These are phyloP conservation scores for Nitzschia sp. DNA, from an alignment of 108 stramenopile genomes.

Conservation along the genomic window DNA sequence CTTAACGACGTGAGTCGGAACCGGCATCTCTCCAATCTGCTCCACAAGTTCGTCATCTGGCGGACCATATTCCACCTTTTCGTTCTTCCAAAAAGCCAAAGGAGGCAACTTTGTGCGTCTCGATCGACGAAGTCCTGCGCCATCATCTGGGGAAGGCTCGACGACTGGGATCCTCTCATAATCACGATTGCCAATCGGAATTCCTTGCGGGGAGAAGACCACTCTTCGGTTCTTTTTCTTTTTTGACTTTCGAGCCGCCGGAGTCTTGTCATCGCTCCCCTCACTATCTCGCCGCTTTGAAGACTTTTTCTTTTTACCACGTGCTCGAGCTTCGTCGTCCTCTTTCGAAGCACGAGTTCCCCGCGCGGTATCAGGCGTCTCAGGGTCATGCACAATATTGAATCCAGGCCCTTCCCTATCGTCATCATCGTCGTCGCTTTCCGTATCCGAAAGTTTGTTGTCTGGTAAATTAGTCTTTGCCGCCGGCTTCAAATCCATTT, in stretches of 20 bases:
- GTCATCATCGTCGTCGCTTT: constrained; percentile 36
- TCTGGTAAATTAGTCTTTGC: not conserved
- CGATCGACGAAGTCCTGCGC: constrained; percentile 55
- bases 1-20: constrained; percentile 55
- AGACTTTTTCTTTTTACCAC: constrained; percentile 12
- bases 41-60: constrained; percentile 56
- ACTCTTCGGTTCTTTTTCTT: constrained; percentile 33
- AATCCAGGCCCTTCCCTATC: constrained; percentile 36
- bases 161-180: constrained; percentile 68
- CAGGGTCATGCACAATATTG: constrained; percentile 38
- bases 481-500: constrained; percentile 16
- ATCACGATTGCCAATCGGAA: constrained; percentile 56
- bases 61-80: constrained; percentile 75
- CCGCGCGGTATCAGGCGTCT: constrained; percentile 24
- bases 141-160: constrained; percentile 46
- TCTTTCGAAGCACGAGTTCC: constrained; percentile 15
- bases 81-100: constrained; percentile 90
- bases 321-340: constrained; percentile 7
- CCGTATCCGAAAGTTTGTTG: constrained; percentile 17
- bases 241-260: constrained; percentile 29
- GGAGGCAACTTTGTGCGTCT: constrained; percentile 57
- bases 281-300: constrained; percentile 1
- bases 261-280: constrained; percentile 9
- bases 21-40: constrained; percentile 81
- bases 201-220: constrained; percentile 50